These are phyloP conservation scores for Butyriboletus loyo DNA, from an alignment of 768 basidiomycete species.

Conservation along the genomic window DNA sequence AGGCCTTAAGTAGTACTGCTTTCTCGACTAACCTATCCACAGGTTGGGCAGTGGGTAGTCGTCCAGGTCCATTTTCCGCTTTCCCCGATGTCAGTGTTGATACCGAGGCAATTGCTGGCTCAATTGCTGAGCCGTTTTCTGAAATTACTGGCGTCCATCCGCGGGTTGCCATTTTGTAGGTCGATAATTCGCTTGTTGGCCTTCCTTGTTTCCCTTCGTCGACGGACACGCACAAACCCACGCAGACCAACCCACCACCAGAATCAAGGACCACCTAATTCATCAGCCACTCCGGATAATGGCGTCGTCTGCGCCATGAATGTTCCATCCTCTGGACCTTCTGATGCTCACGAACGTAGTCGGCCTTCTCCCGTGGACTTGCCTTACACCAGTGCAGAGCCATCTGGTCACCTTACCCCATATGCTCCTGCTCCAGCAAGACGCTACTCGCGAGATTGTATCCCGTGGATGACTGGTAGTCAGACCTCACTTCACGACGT, in stretches of 20 bases:
- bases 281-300: not conserved
- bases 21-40: not conserved
- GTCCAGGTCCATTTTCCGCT: not conserved
- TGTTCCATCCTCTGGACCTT: constrained; percentile 1
- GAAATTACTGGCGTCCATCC: constrained; percentile 2
- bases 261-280: not conserved
- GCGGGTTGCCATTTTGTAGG: not conserved
- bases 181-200: not conserved
- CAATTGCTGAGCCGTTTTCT: constrained; percentile 1
- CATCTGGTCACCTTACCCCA: constrained; percentile 19
- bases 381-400: constrained; percentile 5
- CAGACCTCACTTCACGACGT: constrained; percentile 17
- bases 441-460: constrained; percentile 2
- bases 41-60: not conserved
- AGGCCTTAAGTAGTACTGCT: no score
- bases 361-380: constrained; percentile 8
- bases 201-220: constrained; percentile 2
- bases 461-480: constrained; percentile 6
- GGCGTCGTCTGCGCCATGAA: constrained; percentile 16
- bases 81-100: not conserved
- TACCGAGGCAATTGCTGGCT: not conserved
- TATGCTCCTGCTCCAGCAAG: constrained; percentile 11
- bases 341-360: not conserved
- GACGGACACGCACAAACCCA: not conserved
- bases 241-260: not conserved